A percentile compares a stretch with the other conserved stretches of the same genome.
Conservation (phyloP, 2,329 filamentous ascomycete species). For the Sarocladiaceae sp. region DNA sequence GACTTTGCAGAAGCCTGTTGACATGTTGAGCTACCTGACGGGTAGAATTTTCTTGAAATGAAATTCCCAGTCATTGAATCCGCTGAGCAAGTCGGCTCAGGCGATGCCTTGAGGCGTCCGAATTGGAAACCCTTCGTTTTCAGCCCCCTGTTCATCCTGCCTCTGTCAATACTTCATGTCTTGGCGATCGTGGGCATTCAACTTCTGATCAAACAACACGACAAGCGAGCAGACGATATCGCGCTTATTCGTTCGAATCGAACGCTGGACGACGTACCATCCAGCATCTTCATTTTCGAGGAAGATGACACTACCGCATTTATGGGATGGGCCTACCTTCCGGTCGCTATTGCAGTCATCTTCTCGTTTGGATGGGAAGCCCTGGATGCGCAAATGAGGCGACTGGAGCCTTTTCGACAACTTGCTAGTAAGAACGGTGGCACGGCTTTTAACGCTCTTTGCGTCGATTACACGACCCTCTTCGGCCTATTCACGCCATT, state of each 20-base stretch:
- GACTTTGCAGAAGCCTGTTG: too few relatives aligned
- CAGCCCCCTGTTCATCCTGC: constrained; percentile 8
- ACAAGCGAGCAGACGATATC: background rate
- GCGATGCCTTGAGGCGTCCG: background rate
- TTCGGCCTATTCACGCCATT: constrained; percentile 6
- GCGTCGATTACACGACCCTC: constrained; percentile 5
- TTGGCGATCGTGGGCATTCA: constrained; percentile 6
- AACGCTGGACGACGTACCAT: background rate
- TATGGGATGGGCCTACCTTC: background rate
- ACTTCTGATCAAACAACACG: constrained; percentile 1
- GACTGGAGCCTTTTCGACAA: constrained; percentile 4
- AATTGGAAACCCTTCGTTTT: constrained; percentile 11
- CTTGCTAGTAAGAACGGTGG: constrained; percentile 4
- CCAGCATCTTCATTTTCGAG: constrained; percentile 3
- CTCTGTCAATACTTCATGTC: background rate
- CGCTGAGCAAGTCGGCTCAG: background rate
- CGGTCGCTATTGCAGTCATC: background rate
- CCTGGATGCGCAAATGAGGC: background rate
- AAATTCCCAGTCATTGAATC: background rate
- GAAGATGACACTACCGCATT: constrained; percentile 3
- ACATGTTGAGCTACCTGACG: too few relatives aligned
- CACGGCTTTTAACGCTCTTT: constrained; percentile 6
- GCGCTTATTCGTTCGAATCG: background rate
- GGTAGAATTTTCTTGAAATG: background rate
- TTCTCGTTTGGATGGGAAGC: constrained; percentile 1